Conservation (phyloP, 2,329 filamentous ascomycete genomes). For the Verticillium isaacii region DNA sequence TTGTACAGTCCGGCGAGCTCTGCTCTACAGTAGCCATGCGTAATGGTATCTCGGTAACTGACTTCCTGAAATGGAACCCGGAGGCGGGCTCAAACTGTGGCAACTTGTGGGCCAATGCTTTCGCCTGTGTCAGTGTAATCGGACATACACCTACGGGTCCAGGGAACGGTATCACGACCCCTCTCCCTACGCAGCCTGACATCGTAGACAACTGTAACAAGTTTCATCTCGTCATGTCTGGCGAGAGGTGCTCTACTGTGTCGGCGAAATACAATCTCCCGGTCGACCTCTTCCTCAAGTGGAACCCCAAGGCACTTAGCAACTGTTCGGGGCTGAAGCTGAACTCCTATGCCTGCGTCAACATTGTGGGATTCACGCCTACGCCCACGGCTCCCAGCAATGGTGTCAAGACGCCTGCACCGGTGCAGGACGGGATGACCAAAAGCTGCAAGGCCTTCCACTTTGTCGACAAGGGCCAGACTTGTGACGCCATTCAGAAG, state of each 20-base stretch:
- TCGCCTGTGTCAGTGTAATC: too few relatives aligned
- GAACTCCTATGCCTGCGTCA: constrained; percentile 3
- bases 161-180: constrained; percentile 6
- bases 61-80: too few relatives aligned
- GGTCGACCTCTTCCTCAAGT: constrained; percentile 12
- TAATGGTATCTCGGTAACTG: too few relatives aligned
- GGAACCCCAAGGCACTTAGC: constrained; percentile 9
- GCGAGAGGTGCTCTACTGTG: constrained; percentile 11
- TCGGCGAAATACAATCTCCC: constrained; percentile 6
- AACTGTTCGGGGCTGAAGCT: constrained; percentile 5
- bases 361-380: constrained; percentile 1
- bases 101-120: too few relatives aligned
- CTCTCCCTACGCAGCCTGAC: constrained; percentile 10
- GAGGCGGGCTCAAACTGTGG: too few relatives aligned
- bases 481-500: constrained; percentile 5
- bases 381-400: constrained; percentile 10
- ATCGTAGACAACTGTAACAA: constrained; percentile 15
- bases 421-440: constrained; percentile 21
- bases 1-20: too few relatives aligned
- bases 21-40: too few relatives aligned
- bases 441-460: constrained; percentile 23
- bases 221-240: constrained; percentile 11
- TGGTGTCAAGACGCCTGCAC: constrained; percentile 20
- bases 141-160: too few relatives aligned
- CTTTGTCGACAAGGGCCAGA: constrained; percentile 4